Evolutionary conservation across 2,329 filamentous ascomycete species (phyloP).

Genomic region (Nothomitra cinnamomea): DNA sequence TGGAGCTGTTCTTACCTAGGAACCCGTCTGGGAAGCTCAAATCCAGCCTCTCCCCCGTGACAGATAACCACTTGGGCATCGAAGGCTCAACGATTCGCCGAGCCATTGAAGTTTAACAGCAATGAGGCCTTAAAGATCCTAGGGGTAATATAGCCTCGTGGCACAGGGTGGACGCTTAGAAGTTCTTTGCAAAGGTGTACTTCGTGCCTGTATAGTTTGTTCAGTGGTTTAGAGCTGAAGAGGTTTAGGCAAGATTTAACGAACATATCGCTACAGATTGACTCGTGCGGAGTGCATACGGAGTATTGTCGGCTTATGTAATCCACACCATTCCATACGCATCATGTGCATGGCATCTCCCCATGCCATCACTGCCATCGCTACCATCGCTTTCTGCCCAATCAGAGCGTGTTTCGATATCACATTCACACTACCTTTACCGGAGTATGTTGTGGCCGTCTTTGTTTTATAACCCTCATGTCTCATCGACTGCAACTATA

Average conservation of each 20-base stretch:
- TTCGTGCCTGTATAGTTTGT: too few species aligned
- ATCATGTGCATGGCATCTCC: neutral
- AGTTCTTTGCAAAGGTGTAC: too few species aligned
- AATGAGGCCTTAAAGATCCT: too few species aligned
- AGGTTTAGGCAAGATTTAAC: too few species aligned
- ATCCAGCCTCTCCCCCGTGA: conserved; percentile 16
- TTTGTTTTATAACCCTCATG: neutral
- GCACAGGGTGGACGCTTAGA: too few species aligned
- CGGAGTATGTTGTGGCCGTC: too few species aligned
- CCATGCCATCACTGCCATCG: neutral
- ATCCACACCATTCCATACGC: too few species aligned
- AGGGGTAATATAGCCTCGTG: too few species aligned
- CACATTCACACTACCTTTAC: neutral
- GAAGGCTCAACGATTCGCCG: neutral
- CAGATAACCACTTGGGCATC: conserved; percentile 13
- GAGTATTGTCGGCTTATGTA: too few species aligned
- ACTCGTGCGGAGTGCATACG: too few species aligned
- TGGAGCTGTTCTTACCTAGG: conserved; percentile 11
- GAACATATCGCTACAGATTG: too few species aligned
- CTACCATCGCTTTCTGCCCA: neutral
- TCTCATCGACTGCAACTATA: neutral
- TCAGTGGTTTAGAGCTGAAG: too few species aligned
- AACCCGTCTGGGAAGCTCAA: conserved; percentile 13
- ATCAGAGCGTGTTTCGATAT: neutral
- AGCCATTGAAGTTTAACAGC: neutral